A percentile compares a stretch with the other conserved stretches of the same genome.
phyloP scores from a whole-genome alignment of 1,139 yeast species.

The Saccharomyces hybrid region DNA sequence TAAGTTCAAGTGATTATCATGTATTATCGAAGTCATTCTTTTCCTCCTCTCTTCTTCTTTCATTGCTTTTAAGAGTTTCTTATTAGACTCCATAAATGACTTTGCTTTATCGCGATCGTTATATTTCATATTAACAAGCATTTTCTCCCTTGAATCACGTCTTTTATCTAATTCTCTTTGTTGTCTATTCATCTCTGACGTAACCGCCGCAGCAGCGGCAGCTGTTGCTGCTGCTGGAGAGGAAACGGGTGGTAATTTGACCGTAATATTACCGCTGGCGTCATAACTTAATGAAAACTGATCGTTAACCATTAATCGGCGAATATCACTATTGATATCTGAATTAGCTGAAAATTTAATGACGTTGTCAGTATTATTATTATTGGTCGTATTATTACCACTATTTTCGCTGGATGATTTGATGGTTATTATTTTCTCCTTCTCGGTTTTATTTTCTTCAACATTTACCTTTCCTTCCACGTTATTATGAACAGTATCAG shows the following conservation, averaged over 20 bases:
- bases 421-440: background rate
- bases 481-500: background rate
- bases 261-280: slow-evolving; percentile 2
- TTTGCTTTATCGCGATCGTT: slow-evolving; percentile 30
- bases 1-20: slow-evolving; percentile 8
- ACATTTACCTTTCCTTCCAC: background rate
- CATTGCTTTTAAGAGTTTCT: slow-evolving; percentile 27
- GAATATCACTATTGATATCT: background rate
- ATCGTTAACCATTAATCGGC: background rate
- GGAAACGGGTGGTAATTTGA: background rate
- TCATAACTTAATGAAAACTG: slow-evolving; percentile 3
- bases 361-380: background rate
- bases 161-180: slow-evolving; percentile 27
- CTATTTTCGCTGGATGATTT: background rate
- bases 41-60: slow-evolving; percentile 29
- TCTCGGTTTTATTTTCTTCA: background rate
- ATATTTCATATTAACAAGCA: slow-evolving; percentile 30
- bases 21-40: slow-evolving; percentile 22
- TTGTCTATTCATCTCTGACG: slow-evolving; percentile 11
- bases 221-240: background rate
- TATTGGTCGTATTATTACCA: background rate
- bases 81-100: slow-evolving; percentile 30
- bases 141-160: slow-evolving; percentile 28
- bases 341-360: slow-evolving; percentile 1
- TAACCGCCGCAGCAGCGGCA: slow-evolving; percentile 1